Percentiles rank a stretch among this genome's conserved stretches.
Evolutionary conservation across 306 rosid genomes (phyloP).

Genomic region (Pterocarpus macrocarpus): DNA sequence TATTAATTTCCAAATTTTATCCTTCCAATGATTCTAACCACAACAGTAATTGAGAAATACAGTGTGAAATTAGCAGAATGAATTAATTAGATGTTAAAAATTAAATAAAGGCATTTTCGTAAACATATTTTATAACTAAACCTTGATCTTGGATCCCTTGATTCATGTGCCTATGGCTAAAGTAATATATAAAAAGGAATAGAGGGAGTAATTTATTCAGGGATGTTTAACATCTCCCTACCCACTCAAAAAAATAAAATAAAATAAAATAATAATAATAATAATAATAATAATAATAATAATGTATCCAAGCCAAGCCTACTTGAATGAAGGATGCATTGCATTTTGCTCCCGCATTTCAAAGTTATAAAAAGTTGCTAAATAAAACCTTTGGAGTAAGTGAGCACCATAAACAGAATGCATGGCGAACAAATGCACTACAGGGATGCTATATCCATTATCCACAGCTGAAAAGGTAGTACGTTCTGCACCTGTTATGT

Average conservation of each 20-base stretch:
- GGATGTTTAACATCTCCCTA: background rate
- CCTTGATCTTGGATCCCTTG: no score
- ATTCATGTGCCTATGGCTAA: no score
- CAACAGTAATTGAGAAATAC: no score
- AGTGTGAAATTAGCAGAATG: no score
- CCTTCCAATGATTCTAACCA: no score
- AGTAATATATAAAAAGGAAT: no score
- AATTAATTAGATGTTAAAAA: no score
- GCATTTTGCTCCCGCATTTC: conserved; percentile 33
- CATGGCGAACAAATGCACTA: background rate
- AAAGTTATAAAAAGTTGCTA: background rate
- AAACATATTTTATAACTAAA: no score
- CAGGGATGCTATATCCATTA: background rate
- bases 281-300: background rate
- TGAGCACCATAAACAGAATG: conserved; percentile 20
- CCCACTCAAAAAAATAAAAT: no score
- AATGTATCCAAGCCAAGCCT: conserved; percentile 15
- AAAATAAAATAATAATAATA: no score
- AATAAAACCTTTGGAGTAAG: background rate
- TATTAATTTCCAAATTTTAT: no score
- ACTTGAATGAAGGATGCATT: conserved; percentile 1
- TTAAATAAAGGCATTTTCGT: no score
- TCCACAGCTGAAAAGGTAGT: background rate
- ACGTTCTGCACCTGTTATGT: background rate
- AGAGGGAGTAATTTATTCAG: conserved; percentile 5